Percentiles rank a stretch among this genome's conserved stretches.
Evolutionary conservation across 768 basidiomycete species (phyloP).

Genomic region (Leccinum pellstonianum): DNA sequence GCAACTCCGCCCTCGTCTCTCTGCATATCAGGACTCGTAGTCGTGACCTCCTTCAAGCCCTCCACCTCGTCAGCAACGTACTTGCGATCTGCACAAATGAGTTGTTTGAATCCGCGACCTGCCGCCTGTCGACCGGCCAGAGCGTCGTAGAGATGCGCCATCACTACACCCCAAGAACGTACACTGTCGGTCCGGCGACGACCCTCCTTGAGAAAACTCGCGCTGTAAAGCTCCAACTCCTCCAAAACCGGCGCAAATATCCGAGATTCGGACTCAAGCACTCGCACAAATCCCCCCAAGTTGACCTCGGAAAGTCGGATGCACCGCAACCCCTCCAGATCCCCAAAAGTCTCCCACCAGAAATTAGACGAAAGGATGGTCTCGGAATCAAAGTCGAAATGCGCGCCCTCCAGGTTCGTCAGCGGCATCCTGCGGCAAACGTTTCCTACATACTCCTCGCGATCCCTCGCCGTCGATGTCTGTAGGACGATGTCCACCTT

Average conservation of each 20-base stretch:
- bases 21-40: not conserved
- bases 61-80: slow-evolving; percentile 7
- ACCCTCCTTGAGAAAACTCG: slow-evolving; percentile 13
- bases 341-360: slow-evolving; percentile 20
- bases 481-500: slow-evolving; percentile 12
- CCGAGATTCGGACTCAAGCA: slow-evolving; percentile 3
- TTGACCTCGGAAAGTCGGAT: slow-evolving; percentile 9
- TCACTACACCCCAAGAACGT: slow-evolving; percentile 5
- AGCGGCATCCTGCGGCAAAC: slow-evolving; percentile 18
- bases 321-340: slow-evolving; percentile 13
- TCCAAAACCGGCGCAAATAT: slow-evolving; percentile 18
- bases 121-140: slow-evolving; percentile 12
- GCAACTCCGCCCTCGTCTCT: not conserved
- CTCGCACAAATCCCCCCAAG: slow-evolving; percentile 10
- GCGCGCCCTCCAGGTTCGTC: slow-evolving; percentile 10
- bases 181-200: not conserved
- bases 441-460: slow-evolving; percentile 10
- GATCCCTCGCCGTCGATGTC: slow-evolving; percentile 10
- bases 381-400: slow-evolving; percentile 10
- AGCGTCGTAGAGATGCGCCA: slow-evolving; percentile 17
- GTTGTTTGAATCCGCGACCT: slow-evolving; percentile 14
- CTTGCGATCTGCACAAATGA: slow-evolving; percentile 12
- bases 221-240: slow-evolving; percentile 10
- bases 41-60: slow-evolving; percentile 3
- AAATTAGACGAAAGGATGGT: slow-evolving; percentile 11